Evolutionary conservation across 495 filamentous ascomycete species (phyloP).

Genomic region (Penicillium tannophilum): DNA sequence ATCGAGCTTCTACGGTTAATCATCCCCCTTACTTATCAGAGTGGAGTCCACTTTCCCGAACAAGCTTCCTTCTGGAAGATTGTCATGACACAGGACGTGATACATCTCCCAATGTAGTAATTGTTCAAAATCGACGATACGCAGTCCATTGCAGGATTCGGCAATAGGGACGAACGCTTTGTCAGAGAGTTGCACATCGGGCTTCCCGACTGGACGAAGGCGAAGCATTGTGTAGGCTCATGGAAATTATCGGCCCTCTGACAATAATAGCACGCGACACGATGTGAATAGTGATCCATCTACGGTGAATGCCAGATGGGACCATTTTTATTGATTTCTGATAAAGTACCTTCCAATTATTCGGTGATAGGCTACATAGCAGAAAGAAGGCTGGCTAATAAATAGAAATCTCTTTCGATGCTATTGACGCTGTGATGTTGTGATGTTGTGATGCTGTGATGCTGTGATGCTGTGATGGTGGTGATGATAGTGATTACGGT

Average conservation of each 20-base stretch:
- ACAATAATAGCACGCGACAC: not conserved
- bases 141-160: not conserved
- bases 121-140: not conserved
- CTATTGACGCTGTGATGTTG: not conserved
- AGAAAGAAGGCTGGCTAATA: not conserved
- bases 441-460: too few species aligned
- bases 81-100: not conserved
- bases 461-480: not conserved
- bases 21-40: not conserved
- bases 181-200: not conserved
- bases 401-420: not conserved
- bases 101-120: not conserved
- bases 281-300: not conserved
- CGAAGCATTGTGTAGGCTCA: not conserved
- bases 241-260: not conserved
- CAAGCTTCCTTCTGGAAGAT: not conserved
- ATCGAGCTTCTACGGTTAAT: not conserved
- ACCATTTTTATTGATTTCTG: not conserved
- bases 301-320: not conserved
- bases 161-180: not conserved
- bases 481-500: not conserved
- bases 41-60: not conserved
- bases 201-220: not conserved
- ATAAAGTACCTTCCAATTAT: not conserved
- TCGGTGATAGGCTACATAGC: not conserved